phyloP scores from a whole-genome alignment of 2,329 filamentous ascomycete species.

The Colletotrichum chlorophyti region DNA sequence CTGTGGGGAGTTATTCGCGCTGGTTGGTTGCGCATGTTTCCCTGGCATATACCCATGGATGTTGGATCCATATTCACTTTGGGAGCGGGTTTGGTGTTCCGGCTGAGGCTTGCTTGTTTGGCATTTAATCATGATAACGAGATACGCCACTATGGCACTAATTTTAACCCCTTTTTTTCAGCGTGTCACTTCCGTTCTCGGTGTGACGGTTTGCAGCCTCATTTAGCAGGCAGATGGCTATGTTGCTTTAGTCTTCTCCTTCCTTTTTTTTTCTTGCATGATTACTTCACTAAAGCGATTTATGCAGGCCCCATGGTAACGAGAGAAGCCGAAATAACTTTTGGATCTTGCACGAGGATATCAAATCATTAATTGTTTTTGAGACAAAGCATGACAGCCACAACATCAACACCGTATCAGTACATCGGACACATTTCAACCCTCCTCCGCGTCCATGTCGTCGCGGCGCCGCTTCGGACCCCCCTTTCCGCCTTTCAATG shows the following conservation, averaged over 20 bases:
- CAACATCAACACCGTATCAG: neutral
- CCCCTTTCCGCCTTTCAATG: slow-evolving; percentile 49
- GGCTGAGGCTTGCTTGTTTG: neutral
- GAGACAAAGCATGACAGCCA: neutral
- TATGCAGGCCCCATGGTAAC: too few relatives aligned
- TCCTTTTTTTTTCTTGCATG: too few relatives aligned
- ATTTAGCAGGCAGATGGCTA: too few relatives aligned
- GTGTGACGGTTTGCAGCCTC: too few relatives aligned
- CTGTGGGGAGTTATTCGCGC: neutral
- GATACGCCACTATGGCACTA: neutral
- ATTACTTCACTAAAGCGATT: too few relatives aligned
- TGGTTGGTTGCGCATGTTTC: slow-evolving; percentile 11
- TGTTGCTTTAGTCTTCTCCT: too few relatives aligned
- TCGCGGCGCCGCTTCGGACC: slow-evolving; percentile 51
- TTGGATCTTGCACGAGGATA: too few relatives aligned
- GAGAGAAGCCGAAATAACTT: too few relatives aligned
- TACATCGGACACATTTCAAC: slow-evolving; percentile 47
- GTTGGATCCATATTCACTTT: neutral
- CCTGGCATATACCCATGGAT: slow-evolving; percentile 25
- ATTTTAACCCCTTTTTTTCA: neutral
- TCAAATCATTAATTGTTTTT: neutral
- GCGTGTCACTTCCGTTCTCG: too few relatives aligned
- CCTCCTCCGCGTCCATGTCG: slow-evolving; percentile 80
- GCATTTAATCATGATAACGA: neutral
- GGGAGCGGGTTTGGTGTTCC: neutral